These are phyloP conservation scores for Magnaporthiopsis poae DNA, from an alignment of 2,329 filamentous ascomycete genomes.

Conservation along the genomic window DNA sequence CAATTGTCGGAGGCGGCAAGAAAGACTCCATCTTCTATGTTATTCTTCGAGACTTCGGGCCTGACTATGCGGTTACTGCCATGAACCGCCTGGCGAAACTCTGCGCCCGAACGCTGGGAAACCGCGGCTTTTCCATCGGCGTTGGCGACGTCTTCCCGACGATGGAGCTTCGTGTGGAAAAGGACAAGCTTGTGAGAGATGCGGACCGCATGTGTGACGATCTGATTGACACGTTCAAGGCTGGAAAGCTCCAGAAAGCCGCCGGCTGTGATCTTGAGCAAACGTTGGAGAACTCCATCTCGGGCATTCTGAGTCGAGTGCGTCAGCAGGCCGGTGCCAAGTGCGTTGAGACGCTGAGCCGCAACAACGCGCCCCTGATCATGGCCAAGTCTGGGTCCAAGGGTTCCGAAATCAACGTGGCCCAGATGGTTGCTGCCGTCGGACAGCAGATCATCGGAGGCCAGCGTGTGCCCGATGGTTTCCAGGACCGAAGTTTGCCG, in stretches of 20 bases:
- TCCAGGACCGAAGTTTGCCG: constrained; percentile 87
- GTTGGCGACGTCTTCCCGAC: constrained; percentile 90
- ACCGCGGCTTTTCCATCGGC: constrained; percentile 90
- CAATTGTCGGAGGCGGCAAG: constrained; percentile 91
- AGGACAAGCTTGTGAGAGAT: constrained; percentile 62
- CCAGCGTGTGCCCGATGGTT: constrained; percentile 85
- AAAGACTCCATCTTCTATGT: constrained; percentile 98
- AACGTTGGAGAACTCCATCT: constrained; percentile 82
- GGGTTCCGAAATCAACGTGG: constrained; percentile 94
- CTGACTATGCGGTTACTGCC: constrained; percentile 73
- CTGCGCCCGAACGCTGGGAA: constrained; percentile 77
- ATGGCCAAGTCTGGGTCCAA: constrained; percentile 98
- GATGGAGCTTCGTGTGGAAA: constrained; percentile 57
- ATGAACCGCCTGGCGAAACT: constrained; percentile 93
- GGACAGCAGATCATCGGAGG: constrained; percentile 96
- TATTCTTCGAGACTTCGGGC: constrained; percentile 87
- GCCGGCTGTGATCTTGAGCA: constrained; percentile 84
- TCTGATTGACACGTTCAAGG: constrained; percentile 72
- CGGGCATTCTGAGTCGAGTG: constrained; percentile 83
- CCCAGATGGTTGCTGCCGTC: constrained; percentile 95
- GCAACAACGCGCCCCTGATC: constrained; percentile 82
- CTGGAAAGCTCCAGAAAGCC: constrained; percentile 72
- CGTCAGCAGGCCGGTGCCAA: constrained; percentile 83
- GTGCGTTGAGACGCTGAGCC: constrained; percentile 81
- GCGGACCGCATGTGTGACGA: constrained; percentile 75